Base-by-base conservation (phyloP, 495 filamentous ascomycete species). In the Umbilicaria muhlenbergii region DNA sequence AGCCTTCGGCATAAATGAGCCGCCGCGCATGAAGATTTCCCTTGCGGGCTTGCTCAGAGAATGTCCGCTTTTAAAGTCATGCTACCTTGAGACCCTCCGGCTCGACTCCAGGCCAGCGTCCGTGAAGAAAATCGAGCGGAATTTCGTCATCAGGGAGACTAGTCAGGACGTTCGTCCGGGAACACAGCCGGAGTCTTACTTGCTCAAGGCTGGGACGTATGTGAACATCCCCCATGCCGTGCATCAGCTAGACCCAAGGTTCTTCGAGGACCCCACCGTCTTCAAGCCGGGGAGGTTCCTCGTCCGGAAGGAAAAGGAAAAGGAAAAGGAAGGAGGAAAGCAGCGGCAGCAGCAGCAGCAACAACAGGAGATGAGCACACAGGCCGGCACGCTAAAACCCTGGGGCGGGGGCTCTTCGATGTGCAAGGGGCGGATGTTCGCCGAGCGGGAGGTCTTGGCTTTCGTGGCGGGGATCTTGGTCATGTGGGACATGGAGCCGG, bases 281-380 rank as follows among this genome's bases (percentile, higher is more conserved):
- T 80, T 70, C 48, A 64, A 68, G 42, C 69, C 71, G 1, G 60
- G 70, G 15, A 58, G 75, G 13, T 74, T 70, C 42, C 59, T 77
- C n/a, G 45, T 62, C 12, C 59, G 51, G 12, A 58, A 66, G 36
- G 44, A 60, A 17, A 56, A 61, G 21, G 50, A 60, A 47, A 33
- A 58, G 50, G 2, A 39, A 31, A 39, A 59, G 59, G 43, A 49
- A 38, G 31, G 63, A n/a, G n/a, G n/a, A n/a, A n/a, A n/a, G n/a
- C n/a, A n/a, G n/a, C n/a, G n/a, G 45, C 31, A 49, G 52, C 41
- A 39, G 47, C 19, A 45, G 51, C 16, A 51, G 44, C 1, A 37
- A 37, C 21, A 24, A 33, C 16, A 17, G 17, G 43, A 44, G 33
- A 11, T 47, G 1, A 17, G 34, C 2, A 43, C 47, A 12, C 54